Evolutionary conservation across 106 monocot genomes (phyloP).

Genomic region (Acorus calamus): DNA sequence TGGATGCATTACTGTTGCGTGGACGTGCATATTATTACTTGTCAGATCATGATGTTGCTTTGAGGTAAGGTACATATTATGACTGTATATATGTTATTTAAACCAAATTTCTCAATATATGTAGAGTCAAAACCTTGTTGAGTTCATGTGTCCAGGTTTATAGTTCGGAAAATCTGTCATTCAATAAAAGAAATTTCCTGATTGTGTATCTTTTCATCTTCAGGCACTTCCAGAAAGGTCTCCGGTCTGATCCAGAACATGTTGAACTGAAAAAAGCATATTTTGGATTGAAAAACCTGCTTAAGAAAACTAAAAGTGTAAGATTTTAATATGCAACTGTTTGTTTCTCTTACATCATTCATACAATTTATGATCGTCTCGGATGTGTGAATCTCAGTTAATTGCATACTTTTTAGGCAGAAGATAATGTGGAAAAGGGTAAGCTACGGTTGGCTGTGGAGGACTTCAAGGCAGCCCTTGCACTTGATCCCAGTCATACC

Average conservation of each 20-base stretch:
- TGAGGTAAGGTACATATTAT: slow-evolving; percentile 36
- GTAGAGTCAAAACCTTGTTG: too few species aligned
- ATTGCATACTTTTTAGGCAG: slow-evolving; percentile 45
- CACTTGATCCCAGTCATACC: slow-evolving; percentile 61
- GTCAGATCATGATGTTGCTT: slow-evolving; percentile 91
- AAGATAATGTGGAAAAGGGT: slow-evolving; percentile 86
- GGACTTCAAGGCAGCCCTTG: slow-evolving; percentile 78
- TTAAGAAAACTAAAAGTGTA: slow-evolving; percentile 90
- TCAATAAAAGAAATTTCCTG: background rate
- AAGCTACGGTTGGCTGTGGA: slow-evolving; percentile 79
- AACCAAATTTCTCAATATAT: too few species aligned
- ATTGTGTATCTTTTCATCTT: slow-evolving; percentile 5
- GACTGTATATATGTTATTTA: too few species aligned
- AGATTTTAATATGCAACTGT: slow-evolving; percentile 3
- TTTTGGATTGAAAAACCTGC: slow-evolving; percentile 92
- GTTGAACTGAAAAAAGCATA: slow-evolving; percentile 91
- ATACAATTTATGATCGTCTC: too few species aligned
- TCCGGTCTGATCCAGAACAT: slow-evolving; percentile 88
- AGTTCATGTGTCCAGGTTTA: too few species aligned
- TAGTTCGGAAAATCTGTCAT: too few species aligned
- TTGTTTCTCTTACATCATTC: too few species aligned
- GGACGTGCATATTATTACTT: slow-evolving; percentile 97
- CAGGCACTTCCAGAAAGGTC: slow-evolving; percentile 93
- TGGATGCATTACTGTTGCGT: slow-evolving; percentile 77
- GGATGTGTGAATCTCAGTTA: too few species aligned